These are phyloP conservation scores for Myriosclerotinia duriaeana DNA, from an alignment of 2,329 filamentous ascomycete genomes.

Conservation along the genomic window DNA sequence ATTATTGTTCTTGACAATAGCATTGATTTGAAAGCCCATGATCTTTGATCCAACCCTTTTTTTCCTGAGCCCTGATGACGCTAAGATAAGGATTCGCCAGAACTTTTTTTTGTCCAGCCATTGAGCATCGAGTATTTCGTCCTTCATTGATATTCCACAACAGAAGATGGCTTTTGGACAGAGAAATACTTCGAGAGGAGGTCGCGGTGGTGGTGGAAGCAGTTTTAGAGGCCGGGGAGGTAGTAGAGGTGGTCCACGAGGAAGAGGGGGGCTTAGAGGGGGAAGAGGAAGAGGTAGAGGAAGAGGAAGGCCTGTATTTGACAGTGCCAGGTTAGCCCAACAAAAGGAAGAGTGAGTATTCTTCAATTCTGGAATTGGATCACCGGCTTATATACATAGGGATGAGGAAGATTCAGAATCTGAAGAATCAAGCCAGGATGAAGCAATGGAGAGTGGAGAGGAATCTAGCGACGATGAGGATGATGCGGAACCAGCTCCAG, in stretches of 20 bases:
- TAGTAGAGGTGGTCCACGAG: conserved; percentile 21
- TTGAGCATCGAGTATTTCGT: conserved; percentile 3
- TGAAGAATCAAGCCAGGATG: conserved; percentile 45
- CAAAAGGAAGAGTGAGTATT: conserved; percentile 44
- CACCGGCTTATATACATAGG: conserved; percentile 26
- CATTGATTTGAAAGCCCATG: conserved; percentile 13
- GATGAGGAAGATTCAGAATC: conserved; percentile 39
- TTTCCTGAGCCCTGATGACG: conserved; percentile 23
- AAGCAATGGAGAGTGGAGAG: conserved; percentile 47
- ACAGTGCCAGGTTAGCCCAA: conserved; percentile 49
- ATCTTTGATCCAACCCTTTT: conserved; percentile 6
- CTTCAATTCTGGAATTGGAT: not conserved
- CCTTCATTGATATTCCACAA: not conserved
- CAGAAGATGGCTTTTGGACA: conserved; percentile 30
- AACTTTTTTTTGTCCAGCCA: conserved; percentile 20
- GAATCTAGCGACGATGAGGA: conserved; percentile 48
- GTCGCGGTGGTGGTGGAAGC: conserved; percentile 28
- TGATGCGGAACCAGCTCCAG: conserved; percentile 41
- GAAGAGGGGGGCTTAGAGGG: conserved; percentile 35
- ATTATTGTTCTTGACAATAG: conserved; percentile 8
- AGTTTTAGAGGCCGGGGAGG: conserved; percentile 36
- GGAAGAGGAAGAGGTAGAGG: conserved; percentile 39
- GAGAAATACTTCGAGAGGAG: conserved; percentile 29
- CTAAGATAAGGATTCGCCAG: conserved; percentile 26
- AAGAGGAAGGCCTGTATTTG: conserved; percentile 46